Base-by-base conservation (phyloP, 2,329 filamentous ascomycete species). In the Chaetomiaceae sp. region DNA sequence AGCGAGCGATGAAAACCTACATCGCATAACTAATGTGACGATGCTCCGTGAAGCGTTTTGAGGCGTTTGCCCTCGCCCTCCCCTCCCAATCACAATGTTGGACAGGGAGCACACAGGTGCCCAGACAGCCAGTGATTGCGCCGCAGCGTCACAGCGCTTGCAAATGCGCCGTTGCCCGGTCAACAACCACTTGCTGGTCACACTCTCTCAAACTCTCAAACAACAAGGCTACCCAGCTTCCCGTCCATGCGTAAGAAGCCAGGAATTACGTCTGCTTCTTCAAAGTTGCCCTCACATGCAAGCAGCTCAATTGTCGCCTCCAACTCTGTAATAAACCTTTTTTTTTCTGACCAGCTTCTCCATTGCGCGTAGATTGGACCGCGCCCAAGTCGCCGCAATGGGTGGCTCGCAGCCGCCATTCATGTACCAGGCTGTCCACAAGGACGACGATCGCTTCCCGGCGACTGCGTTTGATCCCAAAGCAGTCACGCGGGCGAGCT, bases 401-500 rank as follows among this genome's bases (percentile, higher is more conserved):
- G 68, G 63, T 45, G 65, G 65, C 46, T 58, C 60, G 55, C 67
- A 64, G 34, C 71, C 69, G 70, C 89, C 89, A 51, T 94, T 86
- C 73, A 78, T 92, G 69, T 94, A 94, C 71, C 79, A 84, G 56
- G 63, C 71, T 63, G 74, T 67, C 69, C 78, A 58, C 67, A 66
- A 75, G 62, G 66, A 75, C 62, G 76, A 82, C 65, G 72, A 75
- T 43, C 77, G 78, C 61, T 78, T 78, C 58, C 78, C 73, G 66
- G 72, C 69, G 68, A 73, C 64, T 64, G 73, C 67, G n/a, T 95
- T 95, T 70, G 90, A 96, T 64, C 91, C 92, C 44, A 95, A 91
- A 69, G 87, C 88, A 55, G 80, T 90, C 44, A 91, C 90, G 20
- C 80, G 90, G 66, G 87, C 89, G 57, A 92, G 87, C 71, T 88